Base-by-base conservation (phyloP, 768 basidiomycete species). In the Strobilomyces confusus region DNA sequence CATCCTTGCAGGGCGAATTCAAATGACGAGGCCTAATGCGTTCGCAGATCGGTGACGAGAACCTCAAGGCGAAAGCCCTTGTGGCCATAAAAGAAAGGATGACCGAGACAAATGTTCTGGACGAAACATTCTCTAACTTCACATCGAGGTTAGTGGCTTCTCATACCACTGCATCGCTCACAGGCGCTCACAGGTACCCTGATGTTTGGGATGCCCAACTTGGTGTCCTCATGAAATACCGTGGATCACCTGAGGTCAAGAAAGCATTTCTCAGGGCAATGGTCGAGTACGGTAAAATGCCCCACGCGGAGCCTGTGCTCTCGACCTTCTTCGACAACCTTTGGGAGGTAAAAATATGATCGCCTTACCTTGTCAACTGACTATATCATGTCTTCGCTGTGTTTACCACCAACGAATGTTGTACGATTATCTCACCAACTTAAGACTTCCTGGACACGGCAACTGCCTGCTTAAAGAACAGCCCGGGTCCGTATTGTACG, bases 111-210 rank as follows among this genome's bases (percentile, higher is more conserved):
- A 68, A 70, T 29, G 49, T 67, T 2, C 19, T 68, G 14, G 55
- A 59, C 7, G 69, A 70, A 51, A 41, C 55, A 2, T 61, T 69
- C 38, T 70, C 69, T 14, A 41, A 48, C 22, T 68, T 68, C 48
- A 59, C 67, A 17, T 65, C 62, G 45, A 59, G 55, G 64, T 62
- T 0, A 43, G 61, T 51, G 40, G 9, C 22, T 25, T 34, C 13
- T 43, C 44, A 22, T 40, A 14, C 5, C 1, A 4, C 11, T 14
- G 42, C 7, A 5, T 4, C 9, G 17, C 40, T 57, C 32, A 56
- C 38, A 5, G 32, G 13, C 20, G 3, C 23, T 42, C 34, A 43
- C 19, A 67, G 65, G 49, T 54, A 67, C 17, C 40, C 48, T 8
- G 53, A 54, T 2, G 54, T 67, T 48, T 59, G n/a, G 25, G 17